phyloP scores from a whole-genome alignment of 495 filamentous ascomycete species.

The Hypoxylon cercidicola region DNA sequence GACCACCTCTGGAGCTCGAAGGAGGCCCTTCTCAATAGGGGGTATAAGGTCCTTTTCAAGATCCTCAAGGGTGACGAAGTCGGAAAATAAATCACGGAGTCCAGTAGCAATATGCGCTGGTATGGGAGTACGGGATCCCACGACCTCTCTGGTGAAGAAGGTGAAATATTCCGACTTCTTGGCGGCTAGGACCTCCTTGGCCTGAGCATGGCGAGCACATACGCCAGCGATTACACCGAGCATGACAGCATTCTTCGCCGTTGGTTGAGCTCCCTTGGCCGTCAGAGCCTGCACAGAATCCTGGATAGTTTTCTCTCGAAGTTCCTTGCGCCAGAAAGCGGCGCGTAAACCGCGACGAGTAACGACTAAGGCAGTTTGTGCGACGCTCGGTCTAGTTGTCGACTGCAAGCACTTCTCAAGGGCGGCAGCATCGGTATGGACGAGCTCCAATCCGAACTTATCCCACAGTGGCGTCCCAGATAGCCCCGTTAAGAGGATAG shows the following conservation, averaged over 20 bases:
- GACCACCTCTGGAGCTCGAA: slow-evolving; percentile 90
- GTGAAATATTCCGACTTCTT: slow-evolving; percentile 75
- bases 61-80: slow-evolving; percentile 79
- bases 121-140: slow-evolving; percentile 78
- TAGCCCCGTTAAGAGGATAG: slow-evolving; percentile 72
- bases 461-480: slow-evolving; percentile 67
- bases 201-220: slow-evolving; percentile 71
- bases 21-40: slow-evolving; percentile 83
- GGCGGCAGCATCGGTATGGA: slow-evolving; percentile 69
- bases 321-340: slow-evolving; percentile 68
- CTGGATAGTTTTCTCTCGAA: slow-evolving; percentile 67
- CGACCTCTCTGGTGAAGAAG: slow-evolving; percentile 86
- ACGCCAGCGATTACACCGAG: slow-evolving; percentile 90
- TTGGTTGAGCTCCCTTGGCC: slow-evolving; percentile 67
- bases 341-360: slow-evolving; percentile 78
- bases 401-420: slow-evolving; percentile 81
- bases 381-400: slow-evolving; percentile 66
- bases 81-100: slow-evolving; percentile 82
- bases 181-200: slow-evolving; percentile 67
- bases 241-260: slow-evolving; percentile 75
- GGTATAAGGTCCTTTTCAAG: slow-evolving; percentile 79
- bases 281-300: slow-evolving; percentile 73
- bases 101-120: slow-evolving; percentile 76
- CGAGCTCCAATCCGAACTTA: slow-evolving; percentile 70
- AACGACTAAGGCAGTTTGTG: slow-evolving; percentile 73